Evolutionary conservation across 2,329 filamentous ascomycete species (phyloP), one percentile per base, ranked within the genome.

Genomic region (Aureobasidium sp.): DNA sequence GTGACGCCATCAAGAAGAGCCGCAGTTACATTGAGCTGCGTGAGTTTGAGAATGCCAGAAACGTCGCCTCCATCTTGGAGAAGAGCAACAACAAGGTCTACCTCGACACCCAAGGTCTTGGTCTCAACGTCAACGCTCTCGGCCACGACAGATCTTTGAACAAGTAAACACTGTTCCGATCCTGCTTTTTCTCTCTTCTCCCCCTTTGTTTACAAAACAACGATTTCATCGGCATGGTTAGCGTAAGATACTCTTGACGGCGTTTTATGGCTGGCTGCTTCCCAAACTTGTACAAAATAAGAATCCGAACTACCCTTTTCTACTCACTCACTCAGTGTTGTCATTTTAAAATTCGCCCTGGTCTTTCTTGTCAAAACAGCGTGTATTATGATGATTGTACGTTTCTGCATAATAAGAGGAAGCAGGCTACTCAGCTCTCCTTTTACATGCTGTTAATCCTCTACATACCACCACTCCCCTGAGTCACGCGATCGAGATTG

Each of bases 1-100:
- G 94, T 77, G 94, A 99, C 59, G 94, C 94, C 65, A 96, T 99
- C 86, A 99, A 97, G 90, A 99, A 97, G 88, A 95, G 84, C 81
- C 89, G 92, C 79, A 89, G 91, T 67, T 99, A 99, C 76, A 85
- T 99, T 66, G 94, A 97, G 78, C 84, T 99, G 73, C 90, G 95
- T 79, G 94, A 96, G 82, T 96, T 99, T 70, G 94, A 99, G 81
- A 99, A 97, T 71, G 94, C 94, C 7, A 84, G 90, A 68, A 83
- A 85, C 62, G 96, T 99, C 76, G 94, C 94, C n/a, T 77, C 82
- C 68, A 87, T 96, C 68, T 76, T 99, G 70, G 90, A 97, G 76
- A 91, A 95, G 75, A 83, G 90, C 74, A 87, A 86, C 80, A 99
- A 99, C 81, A 94, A 94, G 79, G 81, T 99, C 69, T 91, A 97